phyloP scores from a whole-genome alignment of 441 rosid genomes.

The Populus tomentosa region DNA sequence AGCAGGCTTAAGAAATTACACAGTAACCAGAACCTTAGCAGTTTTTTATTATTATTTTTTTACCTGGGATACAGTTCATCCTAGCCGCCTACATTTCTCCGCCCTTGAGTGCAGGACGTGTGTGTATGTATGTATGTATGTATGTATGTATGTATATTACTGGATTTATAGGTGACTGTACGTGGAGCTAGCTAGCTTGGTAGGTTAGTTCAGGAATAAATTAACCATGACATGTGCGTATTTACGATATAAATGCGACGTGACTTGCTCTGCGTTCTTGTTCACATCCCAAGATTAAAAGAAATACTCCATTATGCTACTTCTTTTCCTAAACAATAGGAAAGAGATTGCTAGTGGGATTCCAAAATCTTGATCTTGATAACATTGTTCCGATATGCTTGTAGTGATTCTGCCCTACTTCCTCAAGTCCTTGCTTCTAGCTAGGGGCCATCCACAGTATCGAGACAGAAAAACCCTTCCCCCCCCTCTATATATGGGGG shows the following conservation, averaged over 20 bases:
- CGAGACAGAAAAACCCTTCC: background rate
- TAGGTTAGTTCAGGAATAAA: background rate
- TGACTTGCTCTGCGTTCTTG: background rate
- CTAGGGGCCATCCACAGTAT: background rate
- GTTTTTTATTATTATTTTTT: too few species aligned
- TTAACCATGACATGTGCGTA: background rate
- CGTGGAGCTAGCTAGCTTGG: too few species aligned
- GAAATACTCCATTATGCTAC: background rate
- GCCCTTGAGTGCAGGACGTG: too few species aligned
- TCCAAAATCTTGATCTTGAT: background rate
- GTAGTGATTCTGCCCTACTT: background rate
- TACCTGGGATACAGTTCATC: too few species aligned
- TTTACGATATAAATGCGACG: background rate
- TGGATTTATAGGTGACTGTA: too few species aligned
- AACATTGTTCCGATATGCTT: background rate
- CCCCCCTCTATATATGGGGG: background rate
- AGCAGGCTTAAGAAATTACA: too few species aligned
- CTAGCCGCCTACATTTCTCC: too few species aligned
- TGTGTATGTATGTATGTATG: too few species aligned
- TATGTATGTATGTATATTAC: too few species aligned
- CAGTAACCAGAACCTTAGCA: too few species aligned
- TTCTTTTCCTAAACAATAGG: background rate
- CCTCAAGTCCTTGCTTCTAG: background rate
- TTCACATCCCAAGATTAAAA: background rate
- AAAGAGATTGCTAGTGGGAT: background rate